These are phyloP conservation scores for Nymphaea colorata DNA, from an alignment of 164 flowering plant species.

Conservation along the genomic window DNA sequence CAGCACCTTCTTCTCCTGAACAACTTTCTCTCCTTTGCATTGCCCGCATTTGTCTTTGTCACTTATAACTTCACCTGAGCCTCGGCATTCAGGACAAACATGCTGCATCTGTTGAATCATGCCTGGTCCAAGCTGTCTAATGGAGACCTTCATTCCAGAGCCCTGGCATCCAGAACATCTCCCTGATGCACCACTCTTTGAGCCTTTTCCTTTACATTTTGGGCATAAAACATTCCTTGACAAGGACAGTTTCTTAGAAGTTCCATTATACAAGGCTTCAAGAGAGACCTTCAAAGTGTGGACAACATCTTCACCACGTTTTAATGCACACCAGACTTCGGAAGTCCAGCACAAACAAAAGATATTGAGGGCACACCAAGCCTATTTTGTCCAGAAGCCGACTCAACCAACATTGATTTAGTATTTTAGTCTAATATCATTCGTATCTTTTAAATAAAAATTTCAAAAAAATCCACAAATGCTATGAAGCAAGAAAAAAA, in stretches of 20 bases:
- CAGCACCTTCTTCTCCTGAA: constrained; percentile 56
- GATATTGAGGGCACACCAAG: too few species aligned
- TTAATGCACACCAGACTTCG: too few species aligned
- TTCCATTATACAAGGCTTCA: constrained; percentile 43
- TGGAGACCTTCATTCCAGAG: constrained; percentile 53
- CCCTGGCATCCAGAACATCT: constrained; percentile 68
- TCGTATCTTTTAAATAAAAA: too few species aligned
- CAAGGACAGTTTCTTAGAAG: constrained; percentile 46
- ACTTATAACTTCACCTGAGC: constrained; percentile 40
- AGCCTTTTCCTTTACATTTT: constrained; percentile 68
- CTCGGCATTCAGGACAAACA: constrained; percentile 56
- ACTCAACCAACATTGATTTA: too few species aligned
- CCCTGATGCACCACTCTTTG: constrained; percentile 50
- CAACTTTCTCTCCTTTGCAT: constrained; percentile 45
- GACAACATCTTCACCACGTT: constrained; percentile 44
- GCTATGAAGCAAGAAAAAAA: too few species aligned
- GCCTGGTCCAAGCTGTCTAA: constrained; percentile 45
- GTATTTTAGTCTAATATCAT: too few species aligned
- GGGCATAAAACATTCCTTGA: constrained; percentile 45
- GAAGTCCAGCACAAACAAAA: too few species aligned
- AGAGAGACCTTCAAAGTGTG: constrained; percentile 46
- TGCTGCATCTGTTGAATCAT: constrained; percentile 85
- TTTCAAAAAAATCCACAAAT: too few species aligned
- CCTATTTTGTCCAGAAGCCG: too few species aligned
- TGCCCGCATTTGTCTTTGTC: constrained; percentile 38